Base-by-base conservation (phyloP, 106 monocot species). In the Phalaenopsis equestris region DNA sequence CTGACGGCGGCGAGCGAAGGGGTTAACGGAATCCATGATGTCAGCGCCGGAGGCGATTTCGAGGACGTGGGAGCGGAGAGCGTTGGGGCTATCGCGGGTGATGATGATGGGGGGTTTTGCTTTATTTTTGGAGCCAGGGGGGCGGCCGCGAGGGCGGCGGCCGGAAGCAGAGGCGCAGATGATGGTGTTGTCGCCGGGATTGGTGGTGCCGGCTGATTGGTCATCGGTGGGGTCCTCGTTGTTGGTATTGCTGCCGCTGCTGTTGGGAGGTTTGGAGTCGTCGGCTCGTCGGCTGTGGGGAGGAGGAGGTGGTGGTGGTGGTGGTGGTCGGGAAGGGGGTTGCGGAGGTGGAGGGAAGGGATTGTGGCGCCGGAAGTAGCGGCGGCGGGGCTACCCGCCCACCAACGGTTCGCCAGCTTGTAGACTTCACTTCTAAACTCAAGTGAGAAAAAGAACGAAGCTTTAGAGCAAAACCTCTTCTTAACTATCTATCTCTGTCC, bases 391-490 rank as follows among this genome's bases (percentile, higher is more conserved):
- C 65, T 86, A 14, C 86, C 88, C 14, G 84, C 77, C 88, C 90
- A 90, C 92, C 92, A 90, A 77, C 92, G 52, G 84, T 92, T 84
- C 56, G 90, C 86, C 89, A 87, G 83, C 74, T 74, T 65, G 7
- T 70, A 39, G 3, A 12, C 61, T 61, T 61, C 5, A 23, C 64
- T 70, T 61, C 61, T 61, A n/a, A 52, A 52, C 52, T 18, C 61
- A 21, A 61, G 61, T 21, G 3, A 61, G 52, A 52, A 52, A 12
- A 52, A 52, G 52, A 12, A 12, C 52, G 14, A 10, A 52, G 52
- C 52, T 52, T 52, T 3, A 2, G 52, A 52, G 52, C 52, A 10
- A 52, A 52, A 12, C 52, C 14, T 14, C 14, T 3, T 52, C 52
- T 52, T 45, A 45, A 45, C 43, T 45, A 45, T 52, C 10, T 21